phyloP scores from a whole-genome alignment of 2,329 filamentous ascomycete species.

The Hypoxylon sp. region DNA sequence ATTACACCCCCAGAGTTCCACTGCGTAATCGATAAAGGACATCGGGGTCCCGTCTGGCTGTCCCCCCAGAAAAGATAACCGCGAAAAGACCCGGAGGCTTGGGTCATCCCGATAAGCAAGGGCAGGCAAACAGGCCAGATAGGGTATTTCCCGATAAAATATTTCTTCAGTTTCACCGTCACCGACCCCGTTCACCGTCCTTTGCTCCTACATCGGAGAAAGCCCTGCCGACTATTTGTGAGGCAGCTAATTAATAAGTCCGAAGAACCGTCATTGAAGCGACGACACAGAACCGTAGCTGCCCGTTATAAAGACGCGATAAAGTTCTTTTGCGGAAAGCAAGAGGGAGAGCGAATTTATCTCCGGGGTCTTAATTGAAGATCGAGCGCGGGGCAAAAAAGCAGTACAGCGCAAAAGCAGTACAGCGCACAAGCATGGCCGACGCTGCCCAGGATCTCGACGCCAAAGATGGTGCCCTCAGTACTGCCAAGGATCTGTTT shows the following conservation, averaged over 20 bases:
- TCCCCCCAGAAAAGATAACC: conserved; percentile 4
- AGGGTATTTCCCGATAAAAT: not conserved
- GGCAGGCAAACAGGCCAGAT: too few species aligned
- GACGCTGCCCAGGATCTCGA: conserved; percentile 45
- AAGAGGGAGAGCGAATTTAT: not conserved
- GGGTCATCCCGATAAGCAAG: conserved; percentile 17
- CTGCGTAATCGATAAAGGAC: conserved; percentile 12
- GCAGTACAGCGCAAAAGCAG: too few species aligned
- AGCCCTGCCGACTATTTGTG: too few species aligned
- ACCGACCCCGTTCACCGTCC: conserved; percentile 3
- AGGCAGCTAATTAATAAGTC: too few species aligned
- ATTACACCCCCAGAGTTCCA: too few species aligned
- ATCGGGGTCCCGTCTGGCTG: conserved; percentile 1
- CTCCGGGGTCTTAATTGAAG: conserved; percentile 12
- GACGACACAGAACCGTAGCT: too few species aligned
- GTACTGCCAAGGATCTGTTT: conserved; percentile 87
- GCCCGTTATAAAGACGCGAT: too few species aligned
- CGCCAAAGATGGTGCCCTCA: conserved; percentile 51
- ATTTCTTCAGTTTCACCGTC: not conserved
- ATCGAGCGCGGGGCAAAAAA: conserved; percentile 9
- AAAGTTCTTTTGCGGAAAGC: too few species aligned
- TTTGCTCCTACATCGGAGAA: conserved; percentile 30
- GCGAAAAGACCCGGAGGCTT: conserved; percentile 2
- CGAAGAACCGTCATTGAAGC: too few species aligned
- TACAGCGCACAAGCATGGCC: conserved; percentile 41